These are phyloP conservation scores for Phlebiopsis gigantea DNA, from an alignment of 768 basidiomycete genomes.

Conservation along the genomic window DNA sequence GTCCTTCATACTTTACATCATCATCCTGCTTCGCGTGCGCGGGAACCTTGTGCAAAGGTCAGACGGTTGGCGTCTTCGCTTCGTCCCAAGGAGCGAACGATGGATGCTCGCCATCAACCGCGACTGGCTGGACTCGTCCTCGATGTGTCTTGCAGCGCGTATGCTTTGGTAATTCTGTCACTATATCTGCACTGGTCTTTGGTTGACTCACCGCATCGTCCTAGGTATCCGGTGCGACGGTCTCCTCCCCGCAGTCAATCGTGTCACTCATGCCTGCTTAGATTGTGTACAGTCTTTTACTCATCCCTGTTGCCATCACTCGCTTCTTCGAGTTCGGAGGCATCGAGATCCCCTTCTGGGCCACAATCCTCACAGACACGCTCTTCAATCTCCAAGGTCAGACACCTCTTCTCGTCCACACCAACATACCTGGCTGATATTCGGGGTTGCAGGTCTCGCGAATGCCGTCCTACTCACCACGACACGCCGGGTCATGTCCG, in stretches of 20 bases:
- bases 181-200: background rate
- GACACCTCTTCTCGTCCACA: background rate
- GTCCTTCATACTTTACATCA: slow-evolving; percentile 29
- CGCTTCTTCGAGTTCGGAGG: slow-evolving; percentile 28
- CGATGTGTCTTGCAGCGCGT: slow-evolving; percentile 26
- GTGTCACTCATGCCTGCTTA: background rate
- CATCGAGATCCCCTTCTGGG: slow-evolving; percentile 22
- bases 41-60: slow-evolving; percentile 28
- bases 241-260: background rate
- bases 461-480: slow-evolving; percentile 27
- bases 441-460: slow-evolving; percentile 22
- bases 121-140: slow-evolving; percentile 28
- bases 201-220: background rate
- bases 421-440: background rate
- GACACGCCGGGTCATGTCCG: slow-evolving; percentile 28
- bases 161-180: slow-evolving; percentile 27
- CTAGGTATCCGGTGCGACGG: slow-evolving; percentile 19
- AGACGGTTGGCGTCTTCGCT: slow-evolving; percentile 27
- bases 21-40: slow-evolving; percentile 32
- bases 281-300: slow-evolving; percentile 23
- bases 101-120: slow-evolving; percentile 30
- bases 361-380: slow-evolving; percentile 28
- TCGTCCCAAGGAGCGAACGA: slow-evolving; percentile 25
- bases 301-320: slow-evolving; percentile 30
- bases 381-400: slow-evolving; percentile 29